These are phyloP conservation scores for Aureobasidium sp. DNA, from an alignment of 2,329 filamentous ascomycete species.

Conservation along the genomic window DNA sequence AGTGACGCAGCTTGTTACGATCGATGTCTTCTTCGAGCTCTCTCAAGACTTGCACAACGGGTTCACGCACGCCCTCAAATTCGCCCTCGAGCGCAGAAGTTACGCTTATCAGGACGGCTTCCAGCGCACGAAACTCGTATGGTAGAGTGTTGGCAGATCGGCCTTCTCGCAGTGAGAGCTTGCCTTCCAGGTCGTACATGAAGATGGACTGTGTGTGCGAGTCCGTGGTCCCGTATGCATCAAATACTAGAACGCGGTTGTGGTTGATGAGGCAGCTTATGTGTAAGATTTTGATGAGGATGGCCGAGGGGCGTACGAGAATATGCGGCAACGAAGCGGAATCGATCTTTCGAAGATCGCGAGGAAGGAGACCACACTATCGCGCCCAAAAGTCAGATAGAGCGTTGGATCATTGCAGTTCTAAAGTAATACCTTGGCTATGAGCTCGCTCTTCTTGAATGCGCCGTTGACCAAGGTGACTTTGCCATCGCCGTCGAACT, in stretches of 20 bases:
- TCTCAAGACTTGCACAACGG: slow-evolving; percentile 78
- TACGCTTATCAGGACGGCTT: slow-evolving; percentile 90
- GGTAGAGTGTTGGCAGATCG: slow-evolving; percentile 53
- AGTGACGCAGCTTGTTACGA: slow-evolving; percentile 79
- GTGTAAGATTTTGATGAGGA: slow-evolving; percentile 93
- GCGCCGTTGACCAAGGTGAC: slow-evolving; percentile 90
- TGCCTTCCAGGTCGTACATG: slow-evolving; percentile 94
- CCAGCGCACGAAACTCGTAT: slow-evolving; percentile 92
- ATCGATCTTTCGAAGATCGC: slow-evolving; percentile 95
- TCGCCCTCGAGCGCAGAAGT: slow-evolving; percentile 88
- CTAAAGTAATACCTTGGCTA: slow-evolving; percentile 64
- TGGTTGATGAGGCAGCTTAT: slow-evolving; percentile 92
- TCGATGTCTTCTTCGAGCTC: slow-evolving; percentile 97
- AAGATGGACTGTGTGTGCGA: slow-evolving; percentile 95
- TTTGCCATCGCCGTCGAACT: slow-evolving; percentile 86
- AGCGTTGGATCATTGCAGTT: background rate
- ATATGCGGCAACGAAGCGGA: slow-evolving; percentile 94
- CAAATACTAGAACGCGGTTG: slow-evolving; percentile 89
- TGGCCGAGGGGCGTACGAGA: slow-evolving; percentile 83
- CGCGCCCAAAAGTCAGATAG: background rate
- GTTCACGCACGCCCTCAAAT: slow-evolving; percentile 87
- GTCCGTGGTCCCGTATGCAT: slow-evolving; percentile 89
- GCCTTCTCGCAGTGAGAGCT: slow-evolving; percentile 71
- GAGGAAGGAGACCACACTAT: slow-evolving; percentile 84
- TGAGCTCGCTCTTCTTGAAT: slow-evolving; percentile 95